Percentiles rank a stretch among this genome's conserved stretches.
Evolutionary conservation across 2,329 filamentous ascomycete species (phyloP).

Genomic region (Saccharata proteae): DNA sequence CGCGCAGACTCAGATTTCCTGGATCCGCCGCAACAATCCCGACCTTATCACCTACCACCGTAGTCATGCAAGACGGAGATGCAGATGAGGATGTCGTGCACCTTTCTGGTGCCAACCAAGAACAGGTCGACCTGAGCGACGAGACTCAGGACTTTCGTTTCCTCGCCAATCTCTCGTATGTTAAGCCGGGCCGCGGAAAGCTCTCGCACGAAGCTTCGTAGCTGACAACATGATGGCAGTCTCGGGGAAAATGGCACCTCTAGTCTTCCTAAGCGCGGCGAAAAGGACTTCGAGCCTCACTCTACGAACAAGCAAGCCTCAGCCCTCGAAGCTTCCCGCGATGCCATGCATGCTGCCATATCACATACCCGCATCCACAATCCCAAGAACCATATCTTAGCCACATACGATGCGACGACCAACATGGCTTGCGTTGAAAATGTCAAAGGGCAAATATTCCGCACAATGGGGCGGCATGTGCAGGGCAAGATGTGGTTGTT

Average conservation of each 20-base stretch:
- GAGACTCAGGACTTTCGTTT: conserved; percentile 81
- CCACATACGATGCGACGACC: conserved; percentile 59
- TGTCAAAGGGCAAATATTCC: conserved; percentile 59
- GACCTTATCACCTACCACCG: no score
- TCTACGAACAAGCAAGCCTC: conserved; percentile 70
- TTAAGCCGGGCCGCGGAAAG: conserved; percentile 9
- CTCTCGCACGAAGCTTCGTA: background rate
- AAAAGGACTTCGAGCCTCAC: conserved; percentile 95
- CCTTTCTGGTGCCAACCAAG: no score
- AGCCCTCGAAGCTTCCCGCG: conserved; percentile 66
- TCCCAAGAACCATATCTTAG: conserved; percentile 53
- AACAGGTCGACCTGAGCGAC: conserved; percentile 49
- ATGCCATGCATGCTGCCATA: conserved; percentile 81
- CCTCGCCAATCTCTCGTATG: conserved; percentile 45
- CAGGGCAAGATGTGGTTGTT: conserved; percentile 60
- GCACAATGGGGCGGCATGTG: conserved; percentile 55
- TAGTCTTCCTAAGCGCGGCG: conserved; percentile 74
- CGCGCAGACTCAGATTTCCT: no score
- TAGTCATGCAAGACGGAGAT: no score
- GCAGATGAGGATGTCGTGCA: no score
- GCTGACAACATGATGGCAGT: conserved; percentile 11
- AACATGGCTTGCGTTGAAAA: conserved; percentile 53
- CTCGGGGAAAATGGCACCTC: conserved; percentile 17
- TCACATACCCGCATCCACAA: conserved; percentile 63
- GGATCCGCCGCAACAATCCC: no score